Percentiles rank a stretch among this genome's conserved stretches.
phyloP scores from a whole-genome alignment of 257 asterid species.

The Solanum virginianum region DNA sequence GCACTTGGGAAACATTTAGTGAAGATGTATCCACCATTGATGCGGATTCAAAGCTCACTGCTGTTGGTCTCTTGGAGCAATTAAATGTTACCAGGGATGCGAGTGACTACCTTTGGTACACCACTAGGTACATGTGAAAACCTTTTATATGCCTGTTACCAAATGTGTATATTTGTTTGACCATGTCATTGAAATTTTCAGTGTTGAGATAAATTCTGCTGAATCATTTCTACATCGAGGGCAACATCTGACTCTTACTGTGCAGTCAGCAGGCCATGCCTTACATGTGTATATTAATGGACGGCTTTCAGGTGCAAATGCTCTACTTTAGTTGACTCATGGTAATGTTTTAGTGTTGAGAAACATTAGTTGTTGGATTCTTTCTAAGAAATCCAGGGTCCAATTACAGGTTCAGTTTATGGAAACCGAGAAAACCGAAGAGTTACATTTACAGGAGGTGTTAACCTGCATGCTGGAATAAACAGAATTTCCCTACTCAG shows the following conservation, averaged over 20 bases:
- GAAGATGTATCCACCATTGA: conserved; percentile 48
- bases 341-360: neutral
- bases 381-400: neutral
- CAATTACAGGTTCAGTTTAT: conserved; percentile 60
- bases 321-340: neutral
- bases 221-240: conserved; percentile 67
- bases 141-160: neutral
- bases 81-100: conserved; percentile 80
- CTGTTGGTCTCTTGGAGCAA: conserved; percentile 74
- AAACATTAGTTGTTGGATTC: neutral
- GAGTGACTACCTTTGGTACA: conserved; percentile 93
- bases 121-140: conserved; percentile 48
- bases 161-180: neutral
- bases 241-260: conserved; percentile 38
- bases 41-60: conserved; percentile 48
- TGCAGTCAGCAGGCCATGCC: conserved; percentile 70
- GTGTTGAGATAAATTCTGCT: conserved; percentile 46
- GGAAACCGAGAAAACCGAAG: conserved; percentile 43
- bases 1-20: conserved; percentile 63
- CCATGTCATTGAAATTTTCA: conserved; percentile 15
- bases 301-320: conserved; percentile 30
- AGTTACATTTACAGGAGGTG: conserved; percentile 40
- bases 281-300: conserved; percentile 81
- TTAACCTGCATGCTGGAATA: conserved; percentile 60
- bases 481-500: conserved; percentile 73